phyloP scores from a whole-genome alignment of 345 rosid genomes.

The Eucalyptus curtisii region DNA sequence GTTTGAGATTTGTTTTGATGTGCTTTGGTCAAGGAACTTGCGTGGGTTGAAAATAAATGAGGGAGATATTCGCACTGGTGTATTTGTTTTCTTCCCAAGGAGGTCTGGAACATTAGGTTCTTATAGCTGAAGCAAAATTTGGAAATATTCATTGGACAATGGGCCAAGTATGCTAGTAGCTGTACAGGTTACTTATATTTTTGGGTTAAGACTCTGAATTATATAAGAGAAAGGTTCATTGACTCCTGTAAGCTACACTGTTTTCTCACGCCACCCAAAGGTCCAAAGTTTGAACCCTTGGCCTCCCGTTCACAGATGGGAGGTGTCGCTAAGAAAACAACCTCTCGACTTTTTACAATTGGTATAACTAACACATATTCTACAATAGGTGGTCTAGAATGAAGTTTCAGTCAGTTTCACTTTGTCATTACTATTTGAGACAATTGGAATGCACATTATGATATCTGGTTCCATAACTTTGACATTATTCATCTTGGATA shows the following conservation, averaged over 20 bases:
- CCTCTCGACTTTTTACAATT: not conserved
- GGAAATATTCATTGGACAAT: not conserved
- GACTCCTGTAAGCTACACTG: not conserved
- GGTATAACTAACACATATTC: not conserved
- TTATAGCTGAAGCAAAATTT: not conserved
- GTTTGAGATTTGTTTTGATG: not conserved
- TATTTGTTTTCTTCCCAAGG: not conserved
- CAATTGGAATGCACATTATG: not conserved
- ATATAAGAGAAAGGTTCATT: not conserved
- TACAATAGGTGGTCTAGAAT: not conserved
- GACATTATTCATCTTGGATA: not conserved
- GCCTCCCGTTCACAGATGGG: not conserved
- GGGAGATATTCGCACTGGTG: not conserved
- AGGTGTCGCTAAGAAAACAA: not conserved
- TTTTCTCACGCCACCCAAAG: not conserved
- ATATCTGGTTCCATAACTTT: not conserved
- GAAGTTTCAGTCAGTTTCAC: not conserved
- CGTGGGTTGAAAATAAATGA: not conserved
- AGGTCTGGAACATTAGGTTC: not conserved
- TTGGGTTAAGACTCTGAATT: not conserved
- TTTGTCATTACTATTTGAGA: not conserved
- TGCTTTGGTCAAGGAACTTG: not conserved
- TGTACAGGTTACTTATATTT: not conserved
- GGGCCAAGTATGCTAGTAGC: not conserved
- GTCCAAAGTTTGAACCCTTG: not conserved